A percentile compares a stretch with the other conserved stretches of the same genome.
phyloP scores from a whole-genome alignment of 139 green algal species.

The Asterochloris erici region DNA sequence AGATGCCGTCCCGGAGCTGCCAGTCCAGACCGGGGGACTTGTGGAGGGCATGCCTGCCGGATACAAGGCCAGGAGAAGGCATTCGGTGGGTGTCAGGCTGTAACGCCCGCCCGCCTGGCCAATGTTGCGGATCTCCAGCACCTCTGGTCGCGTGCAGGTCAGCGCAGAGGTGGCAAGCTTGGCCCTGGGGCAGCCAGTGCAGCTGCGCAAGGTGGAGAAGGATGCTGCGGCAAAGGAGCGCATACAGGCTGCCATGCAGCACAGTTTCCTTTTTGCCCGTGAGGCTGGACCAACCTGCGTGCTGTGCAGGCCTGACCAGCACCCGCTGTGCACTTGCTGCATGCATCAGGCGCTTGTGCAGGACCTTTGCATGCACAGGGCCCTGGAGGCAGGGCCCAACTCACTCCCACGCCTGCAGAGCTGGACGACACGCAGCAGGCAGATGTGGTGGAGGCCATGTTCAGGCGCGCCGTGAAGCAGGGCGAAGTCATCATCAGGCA shows the following conservation, averaged over 20 bases:
- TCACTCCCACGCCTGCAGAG: slow-evolving; percentile 22
- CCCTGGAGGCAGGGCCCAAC: background rate
- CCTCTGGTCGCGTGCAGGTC: slow-evolving; percentile 1
- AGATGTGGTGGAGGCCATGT: slow-evolving; percentile 44
- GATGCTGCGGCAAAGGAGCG: slow-evolving; percentile 7
- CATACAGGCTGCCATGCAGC: slow-evolving; percentile 14
- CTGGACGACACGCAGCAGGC: slow-evolving; percentile 56
- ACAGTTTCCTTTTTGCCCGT: slow-evolving; percentile 24
- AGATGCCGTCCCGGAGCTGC: too few relatives aligned
- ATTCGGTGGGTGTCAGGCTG: too few relatives aligned
- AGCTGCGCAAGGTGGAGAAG: background rate
- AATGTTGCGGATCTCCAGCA: too few relatives aligned
- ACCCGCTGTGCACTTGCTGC: background rate
- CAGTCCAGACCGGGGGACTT: background rate
- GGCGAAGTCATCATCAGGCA: slow-evolving; percentile 50
- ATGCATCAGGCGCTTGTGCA: background rate
- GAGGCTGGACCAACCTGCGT: background rate
- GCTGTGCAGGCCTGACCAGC: too few relatives aligned
- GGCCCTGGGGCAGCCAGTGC: background rate
- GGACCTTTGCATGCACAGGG: background rate
- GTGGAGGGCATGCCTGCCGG: background rate
- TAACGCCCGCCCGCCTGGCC: too few relatives aligned
- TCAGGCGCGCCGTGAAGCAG: slow-evolving; percentile 26
- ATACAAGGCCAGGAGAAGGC: too few relatives aligned
- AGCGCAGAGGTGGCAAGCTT: slow-evolving; percentile 18